Conservation (phyloP, 78 protist species). For the Goniomonas avonlea region DNA sequence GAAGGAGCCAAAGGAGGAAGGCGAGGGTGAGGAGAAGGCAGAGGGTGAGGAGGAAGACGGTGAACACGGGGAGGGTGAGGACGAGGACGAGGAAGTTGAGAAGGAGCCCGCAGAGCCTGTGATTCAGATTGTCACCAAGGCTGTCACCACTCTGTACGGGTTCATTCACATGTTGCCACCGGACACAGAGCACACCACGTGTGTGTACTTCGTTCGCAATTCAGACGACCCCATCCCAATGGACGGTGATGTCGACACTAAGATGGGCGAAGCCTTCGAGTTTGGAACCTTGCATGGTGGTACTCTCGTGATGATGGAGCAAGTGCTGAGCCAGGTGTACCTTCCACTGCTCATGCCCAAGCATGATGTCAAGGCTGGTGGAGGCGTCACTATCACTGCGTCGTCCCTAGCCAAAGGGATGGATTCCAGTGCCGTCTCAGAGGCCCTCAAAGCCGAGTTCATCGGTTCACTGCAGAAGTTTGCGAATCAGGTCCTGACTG, state of each 20-base stretch:
- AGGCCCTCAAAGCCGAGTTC: neutral
- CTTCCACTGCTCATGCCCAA: neutral
- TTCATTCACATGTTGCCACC: neutral
- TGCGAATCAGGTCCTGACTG: slow-evolving; percentile 18
- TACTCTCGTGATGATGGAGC: slow-evolving; percentile 15
- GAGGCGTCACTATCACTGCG: neutral
- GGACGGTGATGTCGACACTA: neutral
- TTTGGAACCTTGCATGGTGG: neutral
- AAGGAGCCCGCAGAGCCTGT: neutral
- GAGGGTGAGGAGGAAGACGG: neutral
- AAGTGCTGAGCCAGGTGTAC: slow-evolving; percentile 8
- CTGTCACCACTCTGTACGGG: neutral
- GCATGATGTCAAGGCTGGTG: neutral
- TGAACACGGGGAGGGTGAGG: neutral
- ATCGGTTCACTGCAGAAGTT: slow-evolving; percentile 16
- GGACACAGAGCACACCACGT: neutral
- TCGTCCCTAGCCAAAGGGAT: neutral
- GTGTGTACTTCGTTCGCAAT: neutral
- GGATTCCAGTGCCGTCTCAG: neutral
- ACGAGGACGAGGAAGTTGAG: neutral
- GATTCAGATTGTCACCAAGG: neutral
- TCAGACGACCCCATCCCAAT: neutral
- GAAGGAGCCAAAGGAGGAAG: neutral
- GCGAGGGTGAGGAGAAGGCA: neutral
- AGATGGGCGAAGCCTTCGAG: neutral